A percentile compares a stretch with the other conserved stretches of the same genome.
Conservation (phyloP, 352 stramenopile genomes). For the Globisporangium cederbergense region DNA sequence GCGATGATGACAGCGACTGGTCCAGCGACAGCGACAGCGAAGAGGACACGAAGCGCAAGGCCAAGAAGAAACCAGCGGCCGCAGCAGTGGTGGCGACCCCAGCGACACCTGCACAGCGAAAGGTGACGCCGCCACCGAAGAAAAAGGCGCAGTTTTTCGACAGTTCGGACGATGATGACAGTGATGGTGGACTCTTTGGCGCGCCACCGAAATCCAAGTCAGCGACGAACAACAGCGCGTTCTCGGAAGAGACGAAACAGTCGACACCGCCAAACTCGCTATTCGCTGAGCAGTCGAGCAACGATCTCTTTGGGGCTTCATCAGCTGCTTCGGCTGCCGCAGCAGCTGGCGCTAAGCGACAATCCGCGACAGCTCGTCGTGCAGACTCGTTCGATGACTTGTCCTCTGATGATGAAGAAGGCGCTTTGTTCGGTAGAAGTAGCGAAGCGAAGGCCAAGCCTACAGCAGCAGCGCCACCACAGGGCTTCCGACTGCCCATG, state of each 20-base stretch:
- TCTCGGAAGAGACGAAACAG: constrained; percentile 24
- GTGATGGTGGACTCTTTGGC: constrained; percentile 24
- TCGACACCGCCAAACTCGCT: constrained; percentile 17
- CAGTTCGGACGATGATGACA: constrained; percentile 55
- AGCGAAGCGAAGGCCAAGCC: constrained; percentile 12
- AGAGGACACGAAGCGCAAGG: constrained; percentile 19
- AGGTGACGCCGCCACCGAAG: constrained; percentile 13
- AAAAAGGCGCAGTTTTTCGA: constrained; percentile 52
- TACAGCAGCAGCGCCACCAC: constrained; percentile 14
- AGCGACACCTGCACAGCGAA: constrained; percentile 11
- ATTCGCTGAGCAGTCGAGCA: constrained; percentile 36
- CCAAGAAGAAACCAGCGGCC: constrained; percentile 10
- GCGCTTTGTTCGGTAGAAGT: constrained; percentile 21
- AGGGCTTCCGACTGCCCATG: constrained; percentile 31
- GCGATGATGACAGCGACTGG: constrained; percentile 47
- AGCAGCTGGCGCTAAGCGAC: constrained; percentile 5
- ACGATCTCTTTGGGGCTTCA: constrained; percentile 29
- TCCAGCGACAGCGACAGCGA: constrained; percentile 43
- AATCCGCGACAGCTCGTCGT: background rate
- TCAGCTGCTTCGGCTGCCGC: background rate
- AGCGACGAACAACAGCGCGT: background rate
- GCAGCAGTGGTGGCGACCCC: background rate
- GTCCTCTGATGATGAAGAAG: constrained; percentile 21
- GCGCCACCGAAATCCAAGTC: constrained; percentile 20
- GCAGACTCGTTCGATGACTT: constrained; percentile 24